Conservation (phyloP, 2,329 filamentous ascomycete species). For the Fusarium sp. region DNA sequence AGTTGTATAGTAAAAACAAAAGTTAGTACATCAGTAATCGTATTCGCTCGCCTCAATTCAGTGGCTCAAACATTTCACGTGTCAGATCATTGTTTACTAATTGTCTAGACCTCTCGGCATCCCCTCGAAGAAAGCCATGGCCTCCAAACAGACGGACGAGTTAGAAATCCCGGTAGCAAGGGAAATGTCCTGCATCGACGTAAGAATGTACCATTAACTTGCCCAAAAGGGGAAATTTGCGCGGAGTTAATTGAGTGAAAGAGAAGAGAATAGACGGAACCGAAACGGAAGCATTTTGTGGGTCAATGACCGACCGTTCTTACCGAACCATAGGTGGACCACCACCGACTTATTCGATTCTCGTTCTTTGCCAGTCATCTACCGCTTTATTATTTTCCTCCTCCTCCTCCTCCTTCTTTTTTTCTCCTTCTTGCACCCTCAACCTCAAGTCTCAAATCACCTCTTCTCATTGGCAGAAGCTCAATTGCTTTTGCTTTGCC, state of each 20-base stretch:
- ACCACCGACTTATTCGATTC: constrained; percentile 33
- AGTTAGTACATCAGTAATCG: not conserved
- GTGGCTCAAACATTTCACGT: constrained; percentile 23
- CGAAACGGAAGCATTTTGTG: constrained; percentile 43
- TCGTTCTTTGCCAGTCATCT: constrained; percentile 17
- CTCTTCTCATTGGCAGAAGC: not conserved
- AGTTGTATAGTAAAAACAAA: not conserved
- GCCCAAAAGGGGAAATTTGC: constrained; percentile 30
- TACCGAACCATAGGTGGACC: constrained; percentile 36
- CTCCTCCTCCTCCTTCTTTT: not conserved
- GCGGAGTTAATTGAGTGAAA: constrained; percentile 24
- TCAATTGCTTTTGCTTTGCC: constrained; percentile 35
- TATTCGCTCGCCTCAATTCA: not conserved
- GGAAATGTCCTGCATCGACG: constrained; percentile 14
- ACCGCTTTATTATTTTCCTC: constrained; percentile 29
- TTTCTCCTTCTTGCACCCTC: not conserved
- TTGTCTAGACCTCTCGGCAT: constrained; percentile 7
- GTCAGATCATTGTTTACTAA: constrained; percentile 8
- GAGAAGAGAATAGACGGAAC: constrained; percentile 35
- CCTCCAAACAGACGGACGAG: not conserved
- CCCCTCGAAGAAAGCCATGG: not conserved
- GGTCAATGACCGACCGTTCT: constrained; percentile 41
- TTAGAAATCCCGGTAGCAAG: not conserved
- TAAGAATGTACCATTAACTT: constrained; percentile 32
- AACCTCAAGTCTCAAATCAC: not conserved